Percentiles rank a stretch among this genome's conserved stretches.
Conservation (phyloP, 176 grass and related monocot genomes). For the Pontederia crassipes region DNA sequence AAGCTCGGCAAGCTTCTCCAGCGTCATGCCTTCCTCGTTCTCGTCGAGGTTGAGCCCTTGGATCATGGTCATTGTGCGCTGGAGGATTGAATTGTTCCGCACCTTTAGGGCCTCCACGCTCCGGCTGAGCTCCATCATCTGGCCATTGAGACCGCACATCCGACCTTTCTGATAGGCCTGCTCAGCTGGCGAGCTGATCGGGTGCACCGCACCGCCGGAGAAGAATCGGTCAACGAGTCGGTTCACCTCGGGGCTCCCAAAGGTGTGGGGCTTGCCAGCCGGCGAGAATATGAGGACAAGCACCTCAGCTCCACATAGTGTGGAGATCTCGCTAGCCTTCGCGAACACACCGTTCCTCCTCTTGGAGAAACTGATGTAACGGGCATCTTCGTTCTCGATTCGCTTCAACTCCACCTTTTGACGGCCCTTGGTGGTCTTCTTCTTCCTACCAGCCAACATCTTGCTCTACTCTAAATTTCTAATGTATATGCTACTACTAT, state of each 20-base stretch:
- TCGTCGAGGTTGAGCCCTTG: slow-evolving; percentile 1
- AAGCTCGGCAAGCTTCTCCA: slow-evolving; percentile 24
- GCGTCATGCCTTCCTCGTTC: slow-evolving; percentile 12
- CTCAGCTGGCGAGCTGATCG: background rate
- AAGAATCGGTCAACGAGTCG: slow-evolving; percentile 9
- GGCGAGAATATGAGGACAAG: slow-evolving; percentile 23
- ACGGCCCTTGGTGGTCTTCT: background rate
- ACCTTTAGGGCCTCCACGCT: background rate
- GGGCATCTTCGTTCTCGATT: slow-evolving; percentile 20
- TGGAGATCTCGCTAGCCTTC: slow-evolving; percentile 27
- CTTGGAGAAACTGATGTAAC: slow-evolving; percentile 28
- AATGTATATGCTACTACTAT: no score
- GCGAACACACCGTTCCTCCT: slow-evolving; percentile 17
- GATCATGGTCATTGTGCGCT: background rate
- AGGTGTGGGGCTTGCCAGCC: slow-evolving; percentile 18
- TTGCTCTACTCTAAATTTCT: no score
- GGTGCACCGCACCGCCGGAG: background rate
- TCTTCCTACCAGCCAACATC: no score
- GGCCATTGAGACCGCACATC: background rate
- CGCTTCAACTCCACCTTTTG: slow-evolving; percentile 25
- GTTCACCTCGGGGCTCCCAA: slow-evolving; percentile 14
- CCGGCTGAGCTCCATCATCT: background rate
- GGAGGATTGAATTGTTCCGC: background rate
- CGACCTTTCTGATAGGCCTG: background rate
- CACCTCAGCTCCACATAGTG: slow-evolving; percentile 25